These are phyloP conservation scores for Colletotrichum sidae DNA, from an alignment of 2,329 filamentous ascomycete genomes.

Conservation along the genomic window DNA sequence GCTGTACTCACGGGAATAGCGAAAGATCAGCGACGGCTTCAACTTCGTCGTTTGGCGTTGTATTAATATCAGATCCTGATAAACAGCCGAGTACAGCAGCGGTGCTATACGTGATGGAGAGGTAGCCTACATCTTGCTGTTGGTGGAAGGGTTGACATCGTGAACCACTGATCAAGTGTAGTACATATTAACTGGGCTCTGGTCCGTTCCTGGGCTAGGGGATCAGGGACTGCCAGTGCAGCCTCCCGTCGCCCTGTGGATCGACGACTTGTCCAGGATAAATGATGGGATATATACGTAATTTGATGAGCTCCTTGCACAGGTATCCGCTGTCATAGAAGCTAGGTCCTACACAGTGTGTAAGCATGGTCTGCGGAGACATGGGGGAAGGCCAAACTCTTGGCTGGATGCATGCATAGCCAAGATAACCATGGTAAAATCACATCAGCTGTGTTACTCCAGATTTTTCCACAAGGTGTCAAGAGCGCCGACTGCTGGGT, in stretches of 20 bases:
- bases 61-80: conserved; percentile 34
- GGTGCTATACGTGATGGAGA: background rate
- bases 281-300: conserved; percentile 33
- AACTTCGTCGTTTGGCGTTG: conserved; percentile 30
- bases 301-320: background rate
- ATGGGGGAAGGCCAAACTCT: too few species aligned
- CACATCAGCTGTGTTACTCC: conserved; percentile 4
- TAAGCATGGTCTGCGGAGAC: too few species aligned
- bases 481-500: background rate
- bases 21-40: conserved; percentile 30
- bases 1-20: conserved; percentile 33
- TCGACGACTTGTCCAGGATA: background rate
- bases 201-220: conserved; percentile 18
- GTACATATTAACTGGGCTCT: background rate
- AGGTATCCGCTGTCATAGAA: background rate
- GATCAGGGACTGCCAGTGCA: background rate
- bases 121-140: too few species aligned
- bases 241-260: background rate
- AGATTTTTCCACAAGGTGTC: background rate
- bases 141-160: too few species aligned
- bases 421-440: background rate
- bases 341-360: too few species aligned
- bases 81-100: conserved; percentile 1
- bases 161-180: too few species aligned
- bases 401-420: too few species aligned